phyloP scores from a whole-genome alignment of 805 yeast genomes.

The Candida ovalis region DNA sequence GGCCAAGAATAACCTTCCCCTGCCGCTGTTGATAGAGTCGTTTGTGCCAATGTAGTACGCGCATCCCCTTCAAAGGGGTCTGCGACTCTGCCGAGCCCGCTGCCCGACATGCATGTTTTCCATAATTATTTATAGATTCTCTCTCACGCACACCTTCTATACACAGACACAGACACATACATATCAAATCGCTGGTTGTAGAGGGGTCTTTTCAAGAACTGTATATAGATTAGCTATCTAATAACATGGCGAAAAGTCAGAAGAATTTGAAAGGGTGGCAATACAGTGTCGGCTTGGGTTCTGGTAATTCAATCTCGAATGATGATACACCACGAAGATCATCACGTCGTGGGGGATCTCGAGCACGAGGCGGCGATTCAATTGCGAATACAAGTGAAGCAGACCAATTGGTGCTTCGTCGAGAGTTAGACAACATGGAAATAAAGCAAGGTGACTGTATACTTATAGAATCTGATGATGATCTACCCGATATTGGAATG shows the following conservation, averaged over 20 bases:
- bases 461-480: constrained; percentile 34
- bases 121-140: too few relatives aligned
- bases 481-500: constrained; percentile 40
- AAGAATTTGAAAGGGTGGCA: constrained; percentile 37
- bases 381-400: neutral
- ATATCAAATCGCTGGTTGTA: too few relatives aligned
- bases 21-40: too few relatives aligned
- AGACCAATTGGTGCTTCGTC: constrained; percentile 29
- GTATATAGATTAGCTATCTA: neutral
- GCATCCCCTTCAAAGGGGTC: too few relatives aligned
- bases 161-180: neutral
- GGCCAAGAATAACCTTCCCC: too few relatives aligned
- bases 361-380: too few relatives aligned
- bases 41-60: too few relatives aligned
- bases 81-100: too few relatives aligned
- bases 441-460: constrained; percentile 53
- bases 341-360: constrained; percentile 10
- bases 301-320: constrained; percentile 1
- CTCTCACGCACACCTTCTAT: neutral
- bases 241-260: constrained; percentile 27
- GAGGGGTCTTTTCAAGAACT: too few relatives aligned
- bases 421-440: constrained; percentile 45
- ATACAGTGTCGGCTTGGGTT: constrained; percentile 13
- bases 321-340: constrained; percentile 17
- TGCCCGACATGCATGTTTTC: too few relatives aligned